Evolutionary conservation across 2,329 filamentous ascomycete genomes (phyloP), one percentile per base, ranked within the genome.

Genomic region (Aspergillus fijiensis): DNA sequence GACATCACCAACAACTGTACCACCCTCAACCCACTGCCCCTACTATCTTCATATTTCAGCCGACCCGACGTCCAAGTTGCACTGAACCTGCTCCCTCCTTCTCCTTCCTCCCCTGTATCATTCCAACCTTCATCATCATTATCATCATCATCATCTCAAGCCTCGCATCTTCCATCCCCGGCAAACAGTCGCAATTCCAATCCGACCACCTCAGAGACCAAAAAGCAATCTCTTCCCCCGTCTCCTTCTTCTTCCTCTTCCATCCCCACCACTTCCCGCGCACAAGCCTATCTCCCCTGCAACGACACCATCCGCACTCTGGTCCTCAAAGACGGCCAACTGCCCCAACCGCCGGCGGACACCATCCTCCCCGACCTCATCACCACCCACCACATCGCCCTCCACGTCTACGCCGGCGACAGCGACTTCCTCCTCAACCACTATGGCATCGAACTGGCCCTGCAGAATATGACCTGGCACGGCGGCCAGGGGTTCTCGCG

Each of bases 391-490:
- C 73, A 70, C 14, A 56, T 76, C 59, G 68, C 70, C 12, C 63
- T 77, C 5, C 74, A 77, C 58, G 58, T 78, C 45, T 78, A 74
- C 56, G 69, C 70, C 11, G 75, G 75, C n/a, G 68, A 76, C 55
- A 63, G 70, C 61, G 75, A 78, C 63, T 69, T 77, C 68, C 56
- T 77, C 33, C 64, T 77, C 60, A 77, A 76, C 55, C 73, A 77
- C 60, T 51, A 74, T 53, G 76, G 74, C 3, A 69, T 69, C 9
- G 72, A 77, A 50, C 58, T 77, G 5, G 67, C 65, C 5, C 63
- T 78, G 35, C 74, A 78, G 60, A 78, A 77, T 55, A 77, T 79
- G 75, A 77, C 76, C 12, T 79, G 75, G 75, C 62, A 66, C 33
- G 74, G 75, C 4, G 61, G 59, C 4, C 74, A 76, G 55, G 76